Evolutionary conservation across 495 filamentous ascomycete species (phyloP).

Genomic region (Talaromyces ruber): DNA sequence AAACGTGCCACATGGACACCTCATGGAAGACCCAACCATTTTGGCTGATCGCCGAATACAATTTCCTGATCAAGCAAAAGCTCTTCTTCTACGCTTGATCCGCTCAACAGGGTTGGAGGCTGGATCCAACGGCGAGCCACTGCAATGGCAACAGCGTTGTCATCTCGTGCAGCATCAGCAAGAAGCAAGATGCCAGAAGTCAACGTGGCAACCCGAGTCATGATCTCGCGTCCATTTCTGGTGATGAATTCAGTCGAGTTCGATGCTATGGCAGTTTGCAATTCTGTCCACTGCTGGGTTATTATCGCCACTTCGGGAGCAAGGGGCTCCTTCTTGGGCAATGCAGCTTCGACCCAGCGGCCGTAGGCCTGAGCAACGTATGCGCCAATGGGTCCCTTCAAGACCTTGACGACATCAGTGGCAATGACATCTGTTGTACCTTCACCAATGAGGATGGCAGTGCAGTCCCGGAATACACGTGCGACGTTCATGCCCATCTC

Average conservation of each 20-base stretch:
- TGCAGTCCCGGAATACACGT: slow-evolving; percentile 45
- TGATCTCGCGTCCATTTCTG: slow-evolving; percentile 4
- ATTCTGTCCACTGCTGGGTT: neutral
- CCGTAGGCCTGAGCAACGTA: slow-evolving; percentile 23
- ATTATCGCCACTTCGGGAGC: neutral
- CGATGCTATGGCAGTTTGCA: neutral
- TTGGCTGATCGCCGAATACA: neutral
- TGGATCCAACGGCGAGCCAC: slow-evolving; percentile 8
- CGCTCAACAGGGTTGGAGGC: neutral
- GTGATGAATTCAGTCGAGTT: neutral
- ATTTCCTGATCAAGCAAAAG: neutral
- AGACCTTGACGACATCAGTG: slow-evolving; percentile 41
- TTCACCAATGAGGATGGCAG: slow-evolving; percentile 48
- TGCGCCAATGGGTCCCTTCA: slow-evolving; percentile 28
- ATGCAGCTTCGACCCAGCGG: slow-evolving; percentile 18
- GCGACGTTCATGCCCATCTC: slow-evolving; percentile 43
- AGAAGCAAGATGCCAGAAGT: slow-evolving; percentile 6
- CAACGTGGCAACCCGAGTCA: slow-evolving; percentile 5
- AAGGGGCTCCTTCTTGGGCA: neutral
- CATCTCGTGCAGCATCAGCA: slow-evolving; percentile 7
- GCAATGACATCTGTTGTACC: slow-evolving; percentile 56
- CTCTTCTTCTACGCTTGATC: neutral
- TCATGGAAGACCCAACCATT: neutral
- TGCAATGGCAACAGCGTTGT: slow-evolving; percentile 3
- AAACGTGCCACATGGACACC: no score